phyloP scores from a whole-genome alignment of 345 rosid species.

The Noccaea bulbosa region DNA sequence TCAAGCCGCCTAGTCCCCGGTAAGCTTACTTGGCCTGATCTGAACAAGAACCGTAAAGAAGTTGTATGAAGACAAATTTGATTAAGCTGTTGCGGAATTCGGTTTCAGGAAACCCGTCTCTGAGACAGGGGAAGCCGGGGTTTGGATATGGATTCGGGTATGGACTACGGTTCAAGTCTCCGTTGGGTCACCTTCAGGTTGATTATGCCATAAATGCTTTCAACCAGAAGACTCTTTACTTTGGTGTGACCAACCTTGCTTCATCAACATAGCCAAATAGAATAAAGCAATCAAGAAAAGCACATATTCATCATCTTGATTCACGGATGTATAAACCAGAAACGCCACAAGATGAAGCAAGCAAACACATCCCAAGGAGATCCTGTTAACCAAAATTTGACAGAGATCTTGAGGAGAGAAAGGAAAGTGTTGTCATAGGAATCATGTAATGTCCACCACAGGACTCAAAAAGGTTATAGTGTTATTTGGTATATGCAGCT shows the following conservation, averaged over 20 bases:
- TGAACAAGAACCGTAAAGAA: neutral
- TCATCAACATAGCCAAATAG: slow-evolving; percentile 46
- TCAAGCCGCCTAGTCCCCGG: slow-evolving; percentile 76
- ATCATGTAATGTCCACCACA: slow-evolving; percentile 25
- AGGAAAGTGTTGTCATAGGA: slow-evolving; percentile 17
- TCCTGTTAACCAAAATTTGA: neutral
- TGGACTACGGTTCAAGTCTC: slow-evolving; percentile 71
- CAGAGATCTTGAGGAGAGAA: slow-evolving; percentile 14
- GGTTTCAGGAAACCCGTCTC: slow-evolving; percentile 82
- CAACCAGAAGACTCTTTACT: slow-evolving; percentile 74
- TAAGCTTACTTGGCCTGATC: slow-evolving; percentile 43
- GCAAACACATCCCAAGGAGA: neutral
- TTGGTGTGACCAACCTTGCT: slow-evolving; percentile 82
- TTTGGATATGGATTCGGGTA: slow-evolving; percentile 79
- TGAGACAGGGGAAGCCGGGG: slow-evolving; percentile 88
- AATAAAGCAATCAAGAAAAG: slow-evolving; percentile 17
- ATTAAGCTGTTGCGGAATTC: slow-evolving; percentile 12
- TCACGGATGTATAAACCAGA: slow-evolving; percentile 21
- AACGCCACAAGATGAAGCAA: slow-evolving; percentile 26
- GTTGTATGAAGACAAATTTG: neutral
- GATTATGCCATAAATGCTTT: slow-evolving; percentile 75
- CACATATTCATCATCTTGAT: slow-evolving; percentile 30
- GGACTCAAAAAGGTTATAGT: neutral
- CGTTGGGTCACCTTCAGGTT: slow-evolving; percentile 67
- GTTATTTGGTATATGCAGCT: slow-evolving; percentile 23